Base-by-base conservation (phyloP, 495 filamentous ascomycete species). In the Aspergillus wentii region DNA sequence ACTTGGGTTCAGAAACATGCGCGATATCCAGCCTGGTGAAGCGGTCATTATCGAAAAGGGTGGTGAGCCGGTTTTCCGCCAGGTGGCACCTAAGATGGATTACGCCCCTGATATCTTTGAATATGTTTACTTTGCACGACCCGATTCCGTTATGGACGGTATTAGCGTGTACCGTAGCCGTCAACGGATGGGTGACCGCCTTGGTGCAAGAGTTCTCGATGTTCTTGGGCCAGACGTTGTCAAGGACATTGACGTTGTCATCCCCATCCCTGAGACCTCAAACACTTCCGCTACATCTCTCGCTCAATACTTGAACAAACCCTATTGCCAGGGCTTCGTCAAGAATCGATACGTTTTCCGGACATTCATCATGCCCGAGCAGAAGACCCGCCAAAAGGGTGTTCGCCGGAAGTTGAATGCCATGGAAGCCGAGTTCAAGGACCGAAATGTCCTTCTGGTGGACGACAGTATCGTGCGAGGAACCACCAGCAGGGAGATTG, bases 281-380 rank as follows among this genome's bases (percentile, higher is more conserved):
- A 92, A 89, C 37, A 94, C 86, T 0, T 85, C 88, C 3, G 92
- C 91, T 1, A 79, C 84, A 6, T 79, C 78, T 30, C 80, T 96
- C 6, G 83, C 94, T 11, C 78, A 84, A 51, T 70, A 75, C 25
- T 67, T 96, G 19, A 74, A 82, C 43, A 91, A 85, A 44, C 85
- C 86, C 2, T 94, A 87, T 57, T 85, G 77, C 41, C 86, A 88
- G 48, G 86, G 77, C 8, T 90, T 95, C 46, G 82, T 95, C 41
- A 96, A 95, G 75, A 96, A 96, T 62, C 79, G 91, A 33, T 97
- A 96, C 59, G 86, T 97, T 33, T 94, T 90, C 73, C 82, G 91
- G 23, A 95, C 91, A 0, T 96, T 95, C 59, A 95, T 96, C 57
- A 89, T 95, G 83, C 88, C 89, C 7, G 83, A 81, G 21, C 91